A percentile compares a stretch with the other conserved stretches of the same genome.
These are phyloP conservation scores for Letharia columbiana DNA, from an alignment of 495 filamentous ascomycete genomes.

Conservation along the genomic window DNA sequence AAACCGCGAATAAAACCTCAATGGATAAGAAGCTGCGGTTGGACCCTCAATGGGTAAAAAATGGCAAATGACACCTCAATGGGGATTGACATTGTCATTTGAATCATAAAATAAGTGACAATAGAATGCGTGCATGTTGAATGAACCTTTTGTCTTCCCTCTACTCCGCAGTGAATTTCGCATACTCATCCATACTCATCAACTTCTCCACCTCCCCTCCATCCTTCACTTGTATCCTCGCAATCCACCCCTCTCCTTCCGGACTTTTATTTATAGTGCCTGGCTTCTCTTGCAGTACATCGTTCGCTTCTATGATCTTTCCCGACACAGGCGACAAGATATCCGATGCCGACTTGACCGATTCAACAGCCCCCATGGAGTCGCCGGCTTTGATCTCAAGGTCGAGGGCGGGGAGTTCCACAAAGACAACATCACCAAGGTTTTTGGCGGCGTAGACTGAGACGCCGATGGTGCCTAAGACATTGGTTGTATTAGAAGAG, in stretches of 20 bases:
- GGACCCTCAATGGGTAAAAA: background rate
- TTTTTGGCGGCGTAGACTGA: slow-evolving; percentile 81
- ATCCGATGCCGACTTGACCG: slow-evolving; percentile 93
- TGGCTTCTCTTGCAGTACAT: slow-evolving; percentile 69
- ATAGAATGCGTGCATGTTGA: background rate
- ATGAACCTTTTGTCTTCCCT: background rate
- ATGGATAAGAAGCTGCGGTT: too few relatives aligned
- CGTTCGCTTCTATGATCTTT: slow-evolving; percentile 63
- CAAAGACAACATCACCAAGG: slow-evolving; percentile 93
- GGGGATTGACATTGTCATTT: background rate
- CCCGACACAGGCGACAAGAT: slow-evolving; percentile 83
- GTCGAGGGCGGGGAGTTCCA: slow-evolving; percentile 71
- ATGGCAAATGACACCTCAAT: background rate
- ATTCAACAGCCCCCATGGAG: slow-evolving; percentile 88
- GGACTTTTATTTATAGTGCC: slow-evolving; percentile 76
- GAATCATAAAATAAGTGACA: background rate
- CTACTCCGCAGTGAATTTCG: slow-evolving; percentile 53
- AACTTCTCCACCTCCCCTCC: slow-evolving; percentile 60
- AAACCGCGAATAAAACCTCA: too few relatives aligned
- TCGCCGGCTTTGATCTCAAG: slow-evolving; percentile 58
- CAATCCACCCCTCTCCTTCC: slow-evolving; percentile 86
- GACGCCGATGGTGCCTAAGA: slow-evolving; percentile 70
- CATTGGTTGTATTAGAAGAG: background rate
- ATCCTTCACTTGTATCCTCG: slow-evolving; percentile 68
- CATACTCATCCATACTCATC: slow-evolving; percentile 68